Evolutionary conservation across 306 rosid genomes (phyloP).

Genomic region (Trifolium fragiferum): DNA sequence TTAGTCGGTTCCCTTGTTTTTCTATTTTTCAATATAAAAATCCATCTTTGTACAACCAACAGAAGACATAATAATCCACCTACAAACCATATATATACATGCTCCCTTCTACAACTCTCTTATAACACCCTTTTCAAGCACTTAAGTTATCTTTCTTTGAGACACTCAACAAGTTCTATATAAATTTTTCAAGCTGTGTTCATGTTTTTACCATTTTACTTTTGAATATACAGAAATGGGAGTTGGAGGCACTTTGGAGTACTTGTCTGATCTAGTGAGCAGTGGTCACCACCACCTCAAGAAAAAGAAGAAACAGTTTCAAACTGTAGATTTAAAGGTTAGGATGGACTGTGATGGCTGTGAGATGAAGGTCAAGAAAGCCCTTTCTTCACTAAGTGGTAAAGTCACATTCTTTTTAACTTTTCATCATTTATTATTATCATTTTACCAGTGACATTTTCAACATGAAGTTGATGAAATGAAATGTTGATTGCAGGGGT

Average conservation of each 20-base stretch:
- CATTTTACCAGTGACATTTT: constrained; percentile 9
- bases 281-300: constrained; percentile 48
- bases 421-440: background rate
- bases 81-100: constrained; percentile 26
- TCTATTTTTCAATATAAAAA: constrained; percentile 25
- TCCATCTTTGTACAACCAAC: constrained; percentile 35
- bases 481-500: constrained; percentile 66
- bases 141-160: constrained; percentile 25
- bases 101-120: constrained; percentile 28
- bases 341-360: constrained; percentile 99
- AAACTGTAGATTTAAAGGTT: constrained; percentile 86
- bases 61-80: constrained; percentile 4
- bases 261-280: constrained; percentile 81
- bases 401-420: constrained; percentile 34
- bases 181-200: constrained; percentile 11
- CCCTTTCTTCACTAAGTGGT: constrained; percentile 85
- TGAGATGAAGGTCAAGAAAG: constrained; percentile 92
- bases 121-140: constrained; percentile 19
- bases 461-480: constrained; percentile 32
- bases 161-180: constrained; percentile 32
- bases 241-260: constrained; percentile 84
- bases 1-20: constrained; percentile 34
- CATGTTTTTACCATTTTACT: constrained; percentile 25
- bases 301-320: constrained; percentile 83
- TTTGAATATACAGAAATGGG: constrained; percentile 69